phyloP scores from a whole-genome alignment of 441 rosid genomes.

The Gossypium aridum region DNA sequence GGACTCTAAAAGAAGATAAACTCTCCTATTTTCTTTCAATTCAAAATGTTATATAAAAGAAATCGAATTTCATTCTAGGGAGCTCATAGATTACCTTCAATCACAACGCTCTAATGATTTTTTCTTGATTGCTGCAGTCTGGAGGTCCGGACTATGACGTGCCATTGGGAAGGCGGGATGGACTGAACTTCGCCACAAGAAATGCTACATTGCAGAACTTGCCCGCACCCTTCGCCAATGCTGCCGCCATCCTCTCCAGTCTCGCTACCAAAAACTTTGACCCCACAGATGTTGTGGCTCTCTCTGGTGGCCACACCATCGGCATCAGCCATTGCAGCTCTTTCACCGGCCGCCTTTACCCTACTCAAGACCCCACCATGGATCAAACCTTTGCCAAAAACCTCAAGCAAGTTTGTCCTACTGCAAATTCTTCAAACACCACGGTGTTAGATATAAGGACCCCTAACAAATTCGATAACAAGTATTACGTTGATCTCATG shows the following conservation, averaged over 20 bases:
- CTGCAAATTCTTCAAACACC: constrained; percentile 28
- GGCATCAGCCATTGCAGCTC: constrained; percentile 39
- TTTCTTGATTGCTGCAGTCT: constrained; percentile 29
- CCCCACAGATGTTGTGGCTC: constrained; percentile 54
- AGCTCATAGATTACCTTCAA: not conserved
- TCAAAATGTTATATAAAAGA: not conserved
- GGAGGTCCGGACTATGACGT: constrained; percentile 83
- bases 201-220: constrained; percentile 35
- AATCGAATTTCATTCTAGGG: too few species aligned
- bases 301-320: constrained; percentile 63
- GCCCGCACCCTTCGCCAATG: constrained; percentile 40
- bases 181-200: constrained; percentile 37
- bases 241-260: constrained; percentile 30
- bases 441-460: constrained; percentile 50
- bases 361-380: constrained; percentile 43
- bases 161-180: constrained; percentile 76
- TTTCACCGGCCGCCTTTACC: constrained; percentile 44
- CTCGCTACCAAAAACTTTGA: constrained; percentile 42
- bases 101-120: not conserved
- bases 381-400: constrained; percentile 53
- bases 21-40: too few species aligned
- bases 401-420: constrained; percentile 54
- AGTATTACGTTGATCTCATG: not conserved
- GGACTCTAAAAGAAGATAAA: too few species aligned
- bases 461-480: constrained; percentile 29